phyloP scores from a whole-genome alignment of 2,329 filamentous ascomycete species.

The Fusarium tuaranense region DNA sequence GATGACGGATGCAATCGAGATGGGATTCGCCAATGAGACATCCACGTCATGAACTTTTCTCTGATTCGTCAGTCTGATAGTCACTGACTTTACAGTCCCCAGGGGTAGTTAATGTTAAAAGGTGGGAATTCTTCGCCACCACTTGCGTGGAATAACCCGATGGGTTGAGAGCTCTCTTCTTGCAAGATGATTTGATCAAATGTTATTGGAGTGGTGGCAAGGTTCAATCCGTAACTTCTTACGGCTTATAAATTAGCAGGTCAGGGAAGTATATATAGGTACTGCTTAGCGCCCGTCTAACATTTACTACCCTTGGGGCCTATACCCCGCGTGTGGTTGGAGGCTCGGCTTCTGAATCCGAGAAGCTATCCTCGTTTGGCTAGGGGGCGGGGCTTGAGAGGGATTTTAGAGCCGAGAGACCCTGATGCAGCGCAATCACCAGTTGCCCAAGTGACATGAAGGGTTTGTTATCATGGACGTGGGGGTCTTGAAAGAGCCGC shows the following conservation, averaged over 20 bases:
- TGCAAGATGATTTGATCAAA: too few relatives aligned
- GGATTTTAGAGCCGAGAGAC: not conserved
- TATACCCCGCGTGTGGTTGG: slow-evolving; percentile 7
- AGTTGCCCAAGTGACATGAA: not conserved
- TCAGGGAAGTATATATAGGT: too few relatives aligned
- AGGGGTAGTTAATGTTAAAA: too few relatives aligned
- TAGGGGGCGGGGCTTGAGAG: not conserved
- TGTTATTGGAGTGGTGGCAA: too few relatives aligned
- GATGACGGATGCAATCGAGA: slow-evolving; percentile 2
- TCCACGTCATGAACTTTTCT: not conserved
- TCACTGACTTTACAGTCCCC: not conserved
- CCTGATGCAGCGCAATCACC: not conserved
- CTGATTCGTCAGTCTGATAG: not conserved
- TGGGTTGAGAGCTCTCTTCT: too few relatives aligned
- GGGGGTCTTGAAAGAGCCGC: not conserved
- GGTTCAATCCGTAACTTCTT: too few relatives aligned
- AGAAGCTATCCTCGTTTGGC: not conserved
- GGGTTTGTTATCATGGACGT: not conserved
- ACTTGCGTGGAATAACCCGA: too few relatives aligned
- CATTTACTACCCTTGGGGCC: too few relatives aligned
- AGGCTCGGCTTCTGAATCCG: slow-evolving; percentile 17
- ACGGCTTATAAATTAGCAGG: too few relatives aligned
- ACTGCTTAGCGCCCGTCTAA: too few relatives aligned
- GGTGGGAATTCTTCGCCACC: too few relatives aligned
- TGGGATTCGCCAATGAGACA: not conserved